Evolutionary conservation across 371 early-diverging fungal species (phyloP), one percentile per base, ranked within the genome.

Genomic region (Mucor irregularis): DNA sequence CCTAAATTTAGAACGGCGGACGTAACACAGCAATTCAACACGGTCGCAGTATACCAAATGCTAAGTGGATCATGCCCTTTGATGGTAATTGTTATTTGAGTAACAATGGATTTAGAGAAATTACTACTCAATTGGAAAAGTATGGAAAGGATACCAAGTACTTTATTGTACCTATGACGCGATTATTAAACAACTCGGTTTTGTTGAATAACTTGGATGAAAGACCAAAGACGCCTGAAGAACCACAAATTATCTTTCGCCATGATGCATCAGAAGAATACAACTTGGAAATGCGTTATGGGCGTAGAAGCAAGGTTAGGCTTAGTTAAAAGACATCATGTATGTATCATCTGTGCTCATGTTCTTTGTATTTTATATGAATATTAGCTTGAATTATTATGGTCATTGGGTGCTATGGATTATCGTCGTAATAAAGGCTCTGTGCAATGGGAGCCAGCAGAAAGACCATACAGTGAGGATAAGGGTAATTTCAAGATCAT

Each of bases 41-140:
- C 49, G 88, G 81, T 9, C 77, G 80, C 53, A 52, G 70, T 28
- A 61, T 82, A 42, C 64, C 71, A 21, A 74, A 83, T 58, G 81
- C 81, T 13, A 71, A 74, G 26, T 87, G 87, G 87, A 83, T 85
- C 46, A 75, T 88, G 71, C 83, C 86, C 16, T 87, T 87, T 62
- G 88, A 88, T 50, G 88, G 88, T 4, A 88, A 88, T 50, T 84
- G 83, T 39, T 88, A 82, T 55, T 45, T 88, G 39, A 84, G 86
- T 42, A 50, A 62, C 26, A 79, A 80, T 26, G 85, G 78, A 1
- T 85, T 83, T 56, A 55, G 60, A n/a, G 86, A 87, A 33, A 87
- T 88, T 45, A 73, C 66, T 44, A 56, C 68, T n/a, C 80, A 83
- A 17, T 66, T 84, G 13, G 75, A 72, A 19, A 56, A 62, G 30